phyloP scores from a whole-genome alignment of 2,329 filamentous ascomycete genomes.

The Periconia sp. region DNA sequence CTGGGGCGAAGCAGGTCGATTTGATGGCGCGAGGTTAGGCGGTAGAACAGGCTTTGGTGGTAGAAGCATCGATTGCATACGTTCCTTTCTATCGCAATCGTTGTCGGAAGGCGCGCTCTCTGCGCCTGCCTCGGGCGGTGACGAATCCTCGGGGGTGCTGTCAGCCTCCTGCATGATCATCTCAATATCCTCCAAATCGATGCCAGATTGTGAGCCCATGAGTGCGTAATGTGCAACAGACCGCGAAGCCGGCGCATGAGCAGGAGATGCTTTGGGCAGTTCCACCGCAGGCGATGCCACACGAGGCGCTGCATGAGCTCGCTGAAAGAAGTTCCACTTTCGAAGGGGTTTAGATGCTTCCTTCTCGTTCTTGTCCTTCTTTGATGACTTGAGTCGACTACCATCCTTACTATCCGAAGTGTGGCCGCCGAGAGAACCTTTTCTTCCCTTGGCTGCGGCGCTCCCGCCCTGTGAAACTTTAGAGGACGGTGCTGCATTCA shows the following conservation, averaged over 20 bases:
- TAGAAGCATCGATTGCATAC: conserved; percentile 46
- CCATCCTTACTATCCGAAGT: conserved; percentile 43
- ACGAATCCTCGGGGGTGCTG: conserved; percentile 32
- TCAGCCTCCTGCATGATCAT: conserved; percentile 53
- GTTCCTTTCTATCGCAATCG: conserved; percentile 32
- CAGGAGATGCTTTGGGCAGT: conserved; percentile 49
- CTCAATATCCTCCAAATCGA: conserved; percentile 54
- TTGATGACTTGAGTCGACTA: conserved; percentile 44
- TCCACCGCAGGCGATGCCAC: conserved; percentile 38
- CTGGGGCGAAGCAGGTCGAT: conserved; percentile 45
- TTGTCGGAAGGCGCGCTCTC: conserved; percentile 27
- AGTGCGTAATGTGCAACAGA: conserved; percentile 65
- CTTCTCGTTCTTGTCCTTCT: conserved; percentile 35
- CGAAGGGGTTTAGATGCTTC: conserved; percentile 46
- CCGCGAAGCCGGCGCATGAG: conserved; percentile 38
- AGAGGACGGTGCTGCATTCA: conserved; percentile 23
- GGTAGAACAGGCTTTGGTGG: conserved; percentile 44
- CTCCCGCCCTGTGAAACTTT: conserved; percentile 21
- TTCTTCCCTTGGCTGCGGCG: conserved; percentile 24
- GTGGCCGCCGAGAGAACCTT: conserved; percentile 29
- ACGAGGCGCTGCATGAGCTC: conserved; percentile 51
- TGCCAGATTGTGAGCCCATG: conserved; percentile 55
- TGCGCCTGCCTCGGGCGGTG: conserved; percentile 17
- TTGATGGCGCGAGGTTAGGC: conserved; percentile 26
- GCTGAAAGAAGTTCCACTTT: conserved; percentile 67